A percentile compares a stretch with the other conserved stretches of the same genome.
Conservation (phyloP, 257 asterid genomes). For the Leonotis leonurus region DNA sequence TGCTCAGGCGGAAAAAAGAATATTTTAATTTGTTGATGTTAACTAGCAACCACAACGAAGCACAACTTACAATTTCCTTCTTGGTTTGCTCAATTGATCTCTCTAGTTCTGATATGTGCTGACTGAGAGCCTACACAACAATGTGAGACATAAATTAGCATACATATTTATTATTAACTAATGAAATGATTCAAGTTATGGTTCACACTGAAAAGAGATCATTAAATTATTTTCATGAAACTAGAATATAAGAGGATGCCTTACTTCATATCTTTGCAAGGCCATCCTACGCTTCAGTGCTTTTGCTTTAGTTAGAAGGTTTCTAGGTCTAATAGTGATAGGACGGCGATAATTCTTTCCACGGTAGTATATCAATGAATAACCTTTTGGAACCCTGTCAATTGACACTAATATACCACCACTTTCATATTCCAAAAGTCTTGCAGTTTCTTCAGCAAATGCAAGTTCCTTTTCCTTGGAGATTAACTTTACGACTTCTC, state of each 20-base stretch:
- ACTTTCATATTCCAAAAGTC: conserved; percentile 95
- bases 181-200: neutral
- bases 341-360: conserved; percentile 95
- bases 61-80: conserved; percentile 60
- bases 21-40: neutral
- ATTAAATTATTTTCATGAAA: neutral
- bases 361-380: conserved; percentile 75
- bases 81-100: conserved; percentile 59
- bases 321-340: conserved; percentile 79
- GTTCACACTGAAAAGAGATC: neutral
- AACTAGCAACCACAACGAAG: neutral
- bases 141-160: conserved; percentile 19
- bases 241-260: conserved; percentile 20
- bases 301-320: conserved; percentile 95
- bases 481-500: conserved; percentile 91
- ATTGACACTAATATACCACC: conserved; percentile 86
- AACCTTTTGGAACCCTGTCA: conserved; percentile 87
- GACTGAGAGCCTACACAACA: conserved; percentile 75
- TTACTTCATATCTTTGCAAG: conserved; percentile 90
- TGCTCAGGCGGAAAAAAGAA: neutral
- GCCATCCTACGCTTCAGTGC: conserved; percentile 97
- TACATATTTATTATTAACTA: neutral
- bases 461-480: conserved; percentile 79
- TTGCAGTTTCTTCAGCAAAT: conserved; percentile 87
- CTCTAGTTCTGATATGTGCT: conserved; percentile 90